Evolutionary conservation across 495 filamentous ascomycete species (phyloP).

Genomic region (Ramalina intermedia): DNA sequence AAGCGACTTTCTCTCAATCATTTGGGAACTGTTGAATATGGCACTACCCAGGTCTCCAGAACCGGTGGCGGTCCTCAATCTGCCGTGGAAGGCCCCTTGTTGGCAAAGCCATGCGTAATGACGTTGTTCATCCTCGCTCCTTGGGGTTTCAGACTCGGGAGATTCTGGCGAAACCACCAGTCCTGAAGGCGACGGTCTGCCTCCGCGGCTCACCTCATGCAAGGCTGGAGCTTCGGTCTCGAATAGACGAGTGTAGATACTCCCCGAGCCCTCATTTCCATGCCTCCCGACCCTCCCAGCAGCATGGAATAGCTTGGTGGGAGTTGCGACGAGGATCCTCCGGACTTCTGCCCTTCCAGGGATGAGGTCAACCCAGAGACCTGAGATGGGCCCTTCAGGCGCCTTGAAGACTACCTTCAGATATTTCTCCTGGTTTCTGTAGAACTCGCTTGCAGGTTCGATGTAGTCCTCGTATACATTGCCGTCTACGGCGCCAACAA

Average conservation of each 20-base stretch:
- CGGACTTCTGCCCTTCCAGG: constrained; percentile 51
- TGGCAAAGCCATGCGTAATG: constrained; percentile 82
- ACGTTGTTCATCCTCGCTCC: constrained; percentile 41
- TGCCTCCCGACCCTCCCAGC: constrained; percentile 56
- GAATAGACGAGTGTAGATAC: constrained; percentile 76
- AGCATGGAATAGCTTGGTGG: constrained; percentile 60
- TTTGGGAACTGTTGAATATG: constrained; percentile 54
- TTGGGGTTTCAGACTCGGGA: constrained; percentile 30
- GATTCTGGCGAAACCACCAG: constrained; percentile 64
- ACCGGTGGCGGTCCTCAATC: constrained; percentile 39
- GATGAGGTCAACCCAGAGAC: constrained; percentile 65
- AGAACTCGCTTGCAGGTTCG: constrained; percentile 85
- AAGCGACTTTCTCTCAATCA: constrained; percentile 58
- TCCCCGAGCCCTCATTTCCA: constrained; percentile 65
- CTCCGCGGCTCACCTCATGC: constrained; percentile 47
- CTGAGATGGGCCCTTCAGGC: constrained; percentile 62
- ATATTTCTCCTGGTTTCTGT: constrained; percentile 87
- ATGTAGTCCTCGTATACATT: constrained; percentile 94
- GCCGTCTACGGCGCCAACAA: constrained; percentile 81
- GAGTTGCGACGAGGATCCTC: constrained; percentile 63
- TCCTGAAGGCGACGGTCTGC: constrained; percentile 41
- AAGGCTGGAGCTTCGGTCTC: constrained; percentile 65
- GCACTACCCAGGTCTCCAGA: constrained; percentile 45
- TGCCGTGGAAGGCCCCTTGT: constrained; percentile 79
- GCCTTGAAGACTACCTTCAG: constrained; percentile 65